These are phyloP conservation scores for Lepiota venenata DNA, from an alignment of 768 basidiomycete species.

Conservation along the genomic window DNA sequence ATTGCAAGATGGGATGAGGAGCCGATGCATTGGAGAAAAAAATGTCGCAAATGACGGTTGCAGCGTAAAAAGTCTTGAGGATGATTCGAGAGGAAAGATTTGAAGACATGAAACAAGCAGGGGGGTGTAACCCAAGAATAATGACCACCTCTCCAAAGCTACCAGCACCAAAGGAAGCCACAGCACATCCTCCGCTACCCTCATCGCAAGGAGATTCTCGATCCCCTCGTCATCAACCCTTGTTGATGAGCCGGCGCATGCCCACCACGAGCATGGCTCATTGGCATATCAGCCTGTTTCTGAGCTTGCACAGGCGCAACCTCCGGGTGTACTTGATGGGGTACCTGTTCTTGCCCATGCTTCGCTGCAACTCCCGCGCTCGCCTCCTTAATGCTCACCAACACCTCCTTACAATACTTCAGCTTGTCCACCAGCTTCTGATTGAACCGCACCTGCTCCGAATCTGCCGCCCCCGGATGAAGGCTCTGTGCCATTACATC, in stretches of 20 bases:
- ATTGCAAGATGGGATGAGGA: too few relatives aligned
- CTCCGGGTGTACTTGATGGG: background rate
- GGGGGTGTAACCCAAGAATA: too few relatives aligned
- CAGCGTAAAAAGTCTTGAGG: too few relatives aligned
- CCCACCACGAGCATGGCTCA: constrained; percentile 4
- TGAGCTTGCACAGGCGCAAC: background rate
- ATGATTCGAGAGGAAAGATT: too few relatives aligned
- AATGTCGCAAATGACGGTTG: too few relatives aligned
- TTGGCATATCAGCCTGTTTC: background rate
- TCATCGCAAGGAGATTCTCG: constrained; percentile 18
- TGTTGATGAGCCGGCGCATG: constrained; percentile 2
- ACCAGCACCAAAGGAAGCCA: too few relatives aligned
- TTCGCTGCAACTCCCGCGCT: constrained; percentile 28
- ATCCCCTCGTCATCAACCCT: constrained; percentile 13
- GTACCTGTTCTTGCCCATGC: constrained; percentile 3
- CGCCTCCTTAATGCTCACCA: constrained; percentile 64
- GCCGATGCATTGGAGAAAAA: too few relatives aligned
- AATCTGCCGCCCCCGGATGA: constrained; percentile 34
- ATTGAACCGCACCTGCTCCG: constrained; percentile 57
- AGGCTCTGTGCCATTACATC: constrained; percentile 63
- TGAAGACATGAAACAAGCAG: too few relatives aligned
- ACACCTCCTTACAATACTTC: constrained; percentile 84
- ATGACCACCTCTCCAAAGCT: too few relatives aligned
- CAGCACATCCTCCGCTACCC: background rate
- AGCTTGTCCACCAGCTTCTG: constrained; percentile 73